Evolutionary conservation across 306 rosid species (phyloP).

Genomic region (Castanospermum australe): DNA sequence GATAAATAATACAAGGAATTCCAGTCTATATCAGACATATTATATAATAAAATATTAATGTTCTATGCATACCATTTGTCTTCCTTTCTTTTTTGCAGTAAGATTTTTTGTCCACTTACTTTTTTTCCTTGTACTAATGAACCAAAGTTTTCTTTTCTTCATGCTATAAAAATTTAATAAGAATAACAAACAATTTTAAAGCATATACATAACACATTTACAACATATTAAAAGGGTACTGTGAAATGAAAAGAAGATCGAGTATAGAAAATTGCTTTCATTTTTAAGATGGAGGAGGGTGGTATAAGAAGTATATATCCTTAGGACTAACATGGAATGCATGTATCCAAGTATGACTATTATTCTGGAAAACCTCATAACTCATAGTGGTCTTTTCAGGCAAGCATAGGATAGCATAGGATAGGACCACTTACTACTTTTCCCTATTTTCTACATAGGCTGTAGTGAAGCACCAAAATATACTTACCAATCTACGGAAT

Average conservation of each 20-base stretch:
- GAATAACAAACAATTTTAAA: too few species aligned
- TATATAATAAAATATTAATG: neutral
- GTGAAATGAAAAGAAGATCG: neutral
- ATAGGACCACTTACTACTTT: neutral
- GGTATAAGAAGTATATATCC: neutral
- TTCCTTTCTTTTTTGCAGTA: neutral
- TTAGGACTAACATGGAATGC: neutral
- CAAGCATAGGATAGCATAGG: too few species aligned
- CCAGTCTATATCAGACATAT: too few species aligned
- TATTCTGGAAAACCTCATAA: neutral
- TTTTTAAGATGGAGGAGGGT: neutral
- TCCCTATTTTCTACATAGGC: neutral
- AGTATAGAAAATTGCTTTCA: neutral
- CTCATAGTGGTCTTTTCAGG: neutral
- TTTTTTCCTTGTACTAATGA: neutral
- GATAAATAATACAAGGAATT: too few species aligned
- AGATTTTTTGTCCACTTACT: neutral
- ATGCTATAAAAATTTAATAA: neutral
- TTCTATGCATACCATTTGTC: neutral
- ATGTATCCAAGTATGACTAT: neutral
- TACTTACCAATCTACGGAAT: constrained; percentile 88
- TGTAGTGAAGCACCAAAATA: constrained; percentile 17
- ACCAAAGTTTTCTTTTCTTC: neutral
- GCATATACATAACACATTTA: too few species aligned
- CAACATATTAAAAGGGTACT: too few species aligned